phyloP scores from a whole-genome alignment of 2,329 filamentous ascomycete species.

The Hypocrella siamensis region DNA sequence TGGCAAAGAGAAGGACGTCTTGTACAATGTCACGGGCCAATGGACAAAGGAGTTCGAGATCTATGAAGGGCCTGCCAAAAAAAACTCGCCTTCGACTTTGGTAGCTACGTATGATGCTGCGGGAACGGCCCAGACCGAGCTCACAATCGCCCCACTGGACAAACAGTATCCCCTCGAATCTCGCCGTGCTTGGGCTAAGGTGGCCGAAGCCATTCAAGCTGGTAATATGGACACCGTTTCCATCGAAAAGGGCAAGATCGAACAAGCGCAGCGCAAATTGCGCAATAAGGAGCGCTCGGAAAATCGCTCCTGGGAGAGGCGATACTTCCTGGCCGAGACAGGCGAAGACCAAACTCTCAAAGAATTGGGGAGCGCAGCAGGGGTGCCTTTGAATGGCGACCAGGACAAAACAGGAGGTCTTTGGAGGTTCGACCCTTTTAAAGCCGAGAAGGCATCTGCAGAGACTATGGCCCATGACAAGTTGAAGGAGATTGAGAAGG shows the following conservation, averaged over 20 bases:
- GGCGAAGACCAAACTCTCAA: constrained; percentile 28
- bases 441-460: constrained; percentile 22
- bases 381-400: constrained; percentile 34
- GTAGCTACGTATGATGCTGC: constrained; percentile 47
- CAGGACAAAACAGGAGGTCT: constrained; percentile 44
- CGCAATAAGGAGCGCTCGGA: constrained; percentile 63
- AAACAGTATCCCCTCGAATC: constrained; percentile 79
- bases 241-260: constrained; percentile 73
- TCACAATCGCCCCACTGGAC: constrained; percentile 57
- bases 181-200: constrained; percentile 73
- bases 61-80: constrained; percentile 44
- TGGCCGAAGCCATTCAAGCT: constrained; percentile 62
- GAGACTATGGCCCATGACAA: constrained; percentile 22
- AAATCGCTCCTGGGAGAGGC: constrained; percentile 61
- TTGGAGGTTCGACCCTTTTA: constrained; percentile 40
- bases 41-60: constrained; percentile 79
- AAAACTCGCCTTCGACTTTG: constrained; percentile 29
- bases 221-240: constrained; percentile 75
- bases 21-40: constrained; percentile 75
- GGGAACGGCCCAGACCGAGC: constrained; percentile 42
- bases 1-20: constrained; percentile 53
- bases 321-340: constrained; percentile 55
- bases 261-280: constrained; percentile 66
- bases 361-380: constrained; percentile 27
- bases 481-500: constrained; percentile 27